phyloP scores from a whole-genome alignment of 495 filamentous ascomycete genomes.

The Penicillium parvum region DNA sequence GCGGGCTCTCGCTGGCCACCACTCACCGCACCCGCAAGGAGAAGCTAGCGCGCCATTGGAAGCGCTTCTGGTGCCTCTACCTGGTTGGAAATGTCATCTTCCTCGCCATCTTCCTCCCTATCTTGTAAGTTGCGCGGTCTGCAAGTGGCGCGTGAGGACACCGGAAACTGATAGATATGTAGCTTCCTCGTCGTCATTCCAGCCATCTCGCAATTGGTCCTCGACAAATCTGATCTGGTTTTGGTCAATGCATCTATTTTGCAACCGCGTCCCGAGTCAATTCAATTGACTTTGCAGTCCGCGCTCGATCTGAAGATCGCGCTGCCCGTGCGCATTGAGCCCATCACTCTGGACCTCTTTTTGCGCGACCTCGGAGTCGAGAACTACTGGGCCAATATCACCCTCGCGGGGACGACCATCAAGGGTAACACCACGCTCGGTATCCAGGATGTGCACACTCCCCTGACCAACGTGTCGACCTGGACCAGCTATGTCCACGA shows the following conservation, averaged over 20 bases:
- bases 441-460: constrained; percentile 18
- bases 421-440: constrained; percentile 35
- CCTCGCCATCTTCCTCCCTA: constrained; percentile 35
- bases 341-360: constrained; percentile 31
- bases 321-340: constrained; percentile 36
- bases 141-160: too few relatives aligned
- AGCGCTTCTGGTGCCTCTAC: constrained; percentile 41
- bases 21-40: constrained; percentile 22
- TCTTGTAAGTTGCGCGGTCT: constrained; percentile 29
- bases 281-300: constrained; percentile 31
- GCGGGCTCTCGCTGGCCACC: constrained; percentile 29
- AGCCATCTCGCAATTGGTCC: constrained; percentile 39
- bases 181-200: constrained; percentile 44
- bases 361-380: constrained; percentile 23
- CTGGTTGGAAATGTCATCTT: constrained; percentile 22
- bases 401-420: constrained; percentile 25
- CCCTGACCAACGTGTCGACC: constrained; percentile 21
- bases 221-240: constrained; percentile 35
- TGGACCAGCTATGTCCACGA: constrained; percentile 35
- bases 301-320: constrained; percentile 34
- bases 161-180: too few relatives aligned
- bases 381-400: constrained; percentile 25
- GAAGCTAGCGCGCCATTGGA: constrained; percentile 33
- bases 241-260: constrained; percentile 33
- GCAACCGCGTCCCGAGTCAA: constrained; percentile 28